Evolutionary conservation across 2,329 filamentous ascomycete species (phyloP).

Genomic region (Cladophialophora chaetospira): DNA sequence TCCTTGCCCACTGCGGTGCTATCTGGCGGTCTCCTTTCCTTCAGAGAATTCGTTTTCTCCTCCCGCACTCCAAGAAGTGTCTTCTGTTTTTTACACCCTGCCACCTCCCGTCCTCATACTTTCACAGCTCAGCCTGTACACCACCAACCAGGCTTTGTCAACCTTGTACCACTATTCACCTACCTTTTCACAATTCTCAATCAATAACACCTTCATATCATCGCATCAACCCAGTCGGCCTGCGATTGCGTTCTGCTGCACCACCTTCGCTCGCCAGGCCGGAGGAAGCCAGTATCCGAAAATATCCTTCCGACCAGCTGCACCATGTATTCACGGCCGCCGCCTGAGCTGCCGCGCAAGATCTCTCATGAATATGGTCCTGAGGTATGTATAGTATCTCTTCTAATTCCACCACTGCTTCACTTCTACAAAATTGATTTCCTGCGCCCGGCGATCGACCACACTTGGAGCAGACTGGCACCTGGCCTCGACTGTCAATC

Average conservation of each 20-base stretch:
- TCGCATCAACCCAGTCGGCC: too few relatives aligned
- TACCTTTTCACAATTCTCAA: neutral
- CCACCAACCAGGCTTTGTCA: constrained; percentile 8
- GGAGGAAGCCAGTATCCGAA: too few relatives aligned
- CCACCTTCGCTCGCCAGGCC: too few relatives aligned
- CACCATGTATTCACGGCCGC: constrained; percentile 20
- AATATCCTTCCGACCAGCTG: too few relatives aligned
- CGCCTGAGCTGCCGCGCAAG: constrained; percentile 20
- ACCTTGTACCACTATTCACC: constrained; percentile 13
- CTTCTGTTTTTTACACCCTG: neutral
- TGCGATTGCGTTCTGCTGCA: too few relatives aligned
- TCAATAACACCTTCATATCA: neutral
- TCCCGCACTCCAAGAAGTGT: neutral
- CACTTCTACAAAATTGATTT: neutral
- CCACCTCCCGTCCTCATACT: neutral
- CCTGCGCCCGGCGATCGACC: neutral
- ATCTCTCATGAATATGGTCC: constrained; percentile 11
- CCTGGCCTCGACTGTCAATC: constrained; percentile 10
- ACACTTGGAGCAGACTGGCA: neutral
- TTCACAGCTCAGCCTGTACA: neutral
- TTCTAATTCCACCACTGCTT: neutral
- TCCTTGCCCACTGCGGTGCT: neutral
- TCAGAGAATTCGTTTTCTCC: constrained; percentile 7
- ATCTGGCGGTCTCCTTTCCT: neutral
- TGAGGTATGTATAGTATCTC: constrained; percentile 22